Evolutionary conservation across 352 stramenopile genomes (phyloP), one percentile per base, ranked within the genome.

Genomic region (Phytopythium mirpurense): DNA sequence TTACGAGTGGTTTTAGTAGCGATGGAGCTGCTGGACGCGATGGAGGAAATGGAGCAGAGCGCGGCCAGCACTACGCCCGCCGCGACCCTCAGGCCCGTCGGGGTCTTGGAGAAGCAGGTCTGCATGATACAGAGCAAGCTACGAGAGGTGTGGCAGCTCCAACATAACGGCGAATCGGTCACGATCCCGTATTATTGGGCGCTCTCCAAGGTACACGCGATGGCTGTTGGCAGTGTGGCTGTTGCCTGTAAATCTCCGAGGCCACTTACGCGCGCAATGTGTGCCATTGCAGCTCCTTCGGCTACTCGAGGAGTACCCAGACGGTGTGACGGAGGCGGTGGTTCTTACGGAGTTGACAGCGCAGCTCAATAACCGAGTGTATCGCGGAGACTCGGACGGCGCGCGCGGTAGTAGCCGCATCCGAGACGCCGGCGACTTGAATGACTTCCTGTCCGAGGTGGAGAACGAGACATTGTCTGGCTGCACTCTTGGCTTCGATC

Each of bases 21-120:
- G 9, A 88, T 88, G 74, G 78, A 88, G 51, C 62, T 84, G 50
- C 60, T 86, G 27, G 70, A 86, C 47, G 75, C 60, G 10, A 72
- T 85, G 59, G 72, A 88, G 45, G 63, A 61, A 46, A 56, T 78
- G 45, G 77, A 86, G 60, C 45, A 21, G 48, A 48, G 4, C 27
- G 32, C 16, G 29, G 42, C 23, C 3, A 47, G 45, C 31, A 9
- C 15, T 5, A 23, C 19, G 32, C 7, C 12, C 31, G 10, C 32
- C 15, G 16, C 38, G 23, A 14, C 42, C n/a, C 6, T 19, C n/a
- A 19, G 21, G 24, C 37, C 26, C 31, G 29, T 26, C 21, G 78
- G 86, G 62, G 79, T 78, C 42, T 57, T 86, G 23, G 57, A 81
- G 51, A 67, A 57, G 23, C 75, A 86, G 41, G 60, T 84, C 5